These are phyloP conservation scores for Monoraphidium neglectum DNA, from an alignment of 139 green algal species.

Conservation along the genomic window DNA sequence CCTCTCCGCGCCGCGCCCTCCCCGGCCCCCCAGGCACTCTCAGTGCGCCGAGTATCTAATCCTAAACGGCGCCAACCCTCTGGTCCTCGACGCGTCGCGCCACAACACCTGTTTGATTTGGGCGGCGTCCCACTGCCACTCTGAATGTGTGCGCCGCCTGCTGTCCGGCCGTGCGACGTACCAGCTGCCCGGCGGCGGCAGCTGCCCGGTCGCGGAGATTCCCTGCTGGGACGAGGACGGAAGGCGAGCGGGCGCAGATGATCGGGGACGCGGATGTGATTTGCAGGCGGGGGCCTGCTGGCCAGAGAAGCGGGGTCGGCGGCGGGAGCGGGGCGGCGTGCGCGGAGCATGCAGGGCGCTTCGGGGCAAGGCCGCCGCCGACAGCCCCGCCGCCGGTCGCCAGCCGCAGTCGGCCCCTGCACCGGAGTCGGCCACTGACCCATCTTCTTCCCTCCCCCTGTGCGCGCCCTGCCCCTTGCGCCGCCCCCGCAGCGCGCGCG, in stretches of 20 bases:
- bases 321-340: too few species aligned
- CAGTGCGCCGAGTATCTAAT: constrained; percentile 52
- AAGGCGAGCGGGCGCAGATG: too few species aligned
- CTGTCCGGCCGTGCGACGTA: constrained; percentile 19
- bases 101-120: constrained; percentile 61
- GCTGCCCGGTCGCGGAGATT: constrained; percentile 41
- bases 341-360: too few species aligned
- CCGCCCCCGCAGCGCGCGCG: not conserved
- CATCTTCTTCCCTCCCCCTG: too few species aligned
- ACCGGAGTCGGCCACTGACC: too few species aligned
- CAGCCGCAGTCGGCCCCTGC: too few species aligned
- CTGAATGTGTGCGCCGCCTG: constrained; percentile 50
- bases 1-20: not conserved
- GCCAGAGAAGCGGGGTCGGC: too few species aligned
- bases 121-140: constrained; percentile 44
- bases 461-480: too few species aligned
- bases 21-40: constrained; percentile 38
- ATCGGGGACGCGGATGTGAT: too few species aligned
- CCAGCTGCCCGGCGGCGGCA: constrained; percentile 15
- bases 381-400: too few species aligned
- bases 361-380: too few species aligned
- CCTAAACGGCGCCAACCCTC: constrained; percentile 50
- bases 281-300: too few species aligned
- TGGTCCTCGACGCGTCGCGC: constrained; percentile 38
- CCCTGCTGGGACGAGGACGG: constrained; percentile 42